Percentiles rank a stretch among this genome's conserved stretches.
Evolutionary conservation across 2,329 filamentous ascomycete species (phyloP).

Genomic region (Knoxdaviesia capensis): DNA sequence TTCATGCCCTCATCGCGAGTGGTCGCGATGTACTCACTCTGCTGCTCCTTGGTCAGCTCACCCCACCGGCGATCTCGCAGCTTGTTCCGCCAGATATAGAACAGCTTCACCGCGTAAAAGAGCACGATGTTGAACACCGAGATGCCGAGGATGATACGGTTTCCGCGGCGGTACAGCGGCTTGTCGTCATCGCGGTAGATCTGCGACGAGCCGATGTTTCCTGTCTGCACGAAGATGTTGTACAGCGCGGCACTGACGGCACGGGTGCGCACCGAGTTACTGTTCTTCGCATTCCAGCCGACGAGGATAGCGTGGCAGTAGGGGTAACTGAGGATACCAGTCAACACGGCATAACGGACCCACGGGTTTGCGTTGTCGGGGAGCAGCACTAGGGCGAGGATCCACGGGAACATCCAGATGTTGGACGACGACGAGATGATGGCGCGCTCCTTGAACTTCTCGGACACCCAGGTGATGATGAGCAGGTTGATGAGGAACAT

Average conservation of each 20-base stretch:
- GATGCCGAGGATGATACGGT: slow-evolving; percentile 26
- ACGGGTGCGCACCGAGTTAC: slow-evolving; percentile 25
- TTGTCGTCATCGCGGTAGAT: slow-evolving; percentile 35
- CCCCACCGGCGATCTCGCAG: slow-evolving; percentile 21
- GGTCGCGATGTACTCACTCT: slow-evolving; percentile 24
- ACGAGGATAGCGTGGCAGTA: slow-evolving; percentile 27
- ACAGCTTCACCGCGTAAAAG: slow-evolving; percentile 22
- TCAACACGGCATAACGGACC: slow-evolving; percentile 18
- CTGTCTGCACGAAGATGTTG: slow-evolving; percentile 25
- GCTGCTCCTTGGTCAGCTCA: slow-evolving; percentile 21
- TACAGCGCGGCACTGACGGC: slow-evolving; percentile 26
- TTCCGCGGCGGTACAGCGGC: slow-evolving; percentile 28
- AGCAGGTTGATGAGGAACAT: slow-evolving; percentile 25
- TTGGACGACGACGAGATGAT: slow-evolving; percentile 24
- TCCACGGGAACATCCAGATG: slow-evolving; percentile 28
- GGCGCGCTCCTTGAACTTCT: slow-evolving; percentile 21
- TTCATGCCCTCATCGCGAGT: slow-evolving; percentile 32
- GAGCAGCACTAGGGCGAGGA: slow-evolving; percentile 21
- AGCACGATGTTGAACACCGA: slow-evolving; percentile 24
- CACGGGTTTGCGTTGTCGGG: slow-evolving; percentile 17
- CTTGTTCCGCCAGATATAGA: slow-evolving; percentile 26
- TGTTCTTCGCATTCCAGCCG: slow-evolving; percentile 24
- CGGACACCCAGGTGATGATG: slow-evolving; percentile 22
- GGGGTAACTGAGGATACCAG: slow-evolving; percentile 22
- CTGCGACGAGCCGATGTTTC: slow-evolving; percentile 22